Evolutionary conservation across 305 asterid species (phyloP), one percentile per base, ranked within the genome.

Genomic region (Rubia occidens): DNA sequence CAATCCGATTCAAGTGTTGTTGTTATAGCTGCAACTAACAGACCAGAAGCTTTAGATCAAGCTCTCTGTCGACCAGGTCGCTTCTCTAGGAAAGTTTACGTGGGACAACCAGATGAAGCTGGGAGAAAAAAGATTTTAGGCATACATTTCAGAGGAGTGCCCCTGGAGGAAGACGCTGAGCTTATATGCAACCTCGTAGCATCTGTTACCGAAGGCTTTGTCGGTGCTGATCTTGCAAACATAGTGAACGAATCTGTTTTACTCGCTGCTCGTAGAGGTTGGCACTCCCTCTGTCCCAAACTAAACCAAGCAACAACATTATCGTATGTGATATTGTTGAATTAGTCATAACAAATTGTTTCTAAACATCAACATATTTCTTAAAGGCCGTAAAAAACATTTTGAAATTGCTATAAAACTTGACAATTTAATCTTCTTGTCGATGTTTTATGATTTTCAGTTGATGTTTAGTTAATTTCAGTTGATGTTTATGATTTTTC

Each of bases 251-350:
- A 94, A 79, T 82, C 99, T 60, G 96, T 95, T 43, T 81, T 94
- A 45, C 97, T 94, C 78, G 97, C 99, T 75, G 96, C 96, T 65
- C 96, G 99, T 6, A 81, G 99, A 89, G 99, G 99, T 94, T 63
- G 68, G 80, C 71, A 68, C 37, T 32, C 37, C 37, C 37, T 32
- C 37, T 32, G 37, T 32, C 37, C 37, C 37, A 32, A 3, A 32
- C 37, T 32, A 32, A 32, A 32, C 37, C 4, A 32, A 32, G 37
- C 3, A 32, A 32, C 37, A 32, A 0, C 3, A 32, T 32, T 32
- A 32, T 32, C 4, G 37, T 1, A 32, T 32, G 37, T 32, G 37
- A 32, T 32, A 32, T 32, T 32, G 37, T 32, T 32, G 37, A 32
- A 32, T 32, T 32, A 2, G 3, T 32, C 37, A 4, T 3, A 32